These are phyloP conservation scores for Ilex asprella DNA, from an alignment of 257 asterid genomes.

Conservation along the genomic window DNA sequence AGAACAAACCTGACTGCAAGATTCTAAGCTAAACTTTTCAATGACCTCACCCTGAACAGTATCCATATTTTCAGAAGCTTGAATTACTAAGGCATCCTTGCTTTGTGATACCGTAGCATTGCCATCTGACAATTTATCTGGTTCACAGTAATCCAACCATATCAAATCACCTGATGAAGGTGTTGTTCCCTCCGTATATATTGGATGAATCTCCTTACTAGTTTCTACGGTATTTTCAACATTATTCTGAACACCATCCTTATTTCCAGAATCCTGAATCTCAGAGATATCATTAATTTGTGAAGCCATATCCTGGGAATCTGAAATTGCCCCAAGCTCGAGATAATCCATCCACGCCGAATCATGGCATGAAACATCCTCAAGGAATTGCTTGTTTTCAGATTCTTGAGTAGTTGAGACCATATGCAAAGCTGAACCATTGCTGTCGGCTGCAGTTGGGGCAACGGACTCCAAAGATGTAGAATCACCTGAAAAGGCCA, in stretches of 20 bases:
- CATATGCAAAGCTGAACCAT: slow-evolving; percentile 38
- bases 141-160: slow-evolving; percentile 22
- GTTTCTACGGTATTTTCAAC: slow-evolving; percentile 22
- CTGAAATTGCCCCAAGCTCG: slow-evolving; percentile 24
- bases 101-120: slow-evolving; percentile 23
- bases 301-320: slow-evolving; percentile 16
- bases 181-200: slow-evolving; percentile 12
- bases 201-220: slow-evolving; percentile 18
- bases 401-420: slow-evolving; percentile 26
- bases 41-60: slow-evolving; percentile 22
- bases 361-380: slow-evolving; percentile 24
- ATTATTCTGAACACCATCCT: slow-evolving; percentile 28
- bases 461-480: slow-evolving; percentile 30
- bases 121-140: slow-evolving; percentile 19
- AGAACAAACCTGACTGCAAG: slow-evolving; percentile 24
- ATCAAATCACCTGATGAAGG: slow-evolving; percentile 19
- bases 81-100: slow-evolving; percentile 15
- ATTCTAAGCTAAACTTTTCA: slow-evolving; percentile 23
- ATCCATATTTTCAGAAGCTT: slow-evolving; percentile 20
- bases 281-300: slow-evolving; percentile 29
- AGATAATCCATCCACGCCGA: slow-evolving; percentile 59
- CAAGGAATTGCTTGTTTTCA: slow-evolving; percentile 10
- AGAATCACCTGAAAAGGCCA: slow-evolving; percentile 30
- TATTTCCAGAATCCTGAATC: slow-evolving; percentile 31
- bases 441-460: slow-evolving; percentile 32